Evolutionary conservation across 306 rosid species (phyloP), one percentile per base, ranked within the genome.

Genomic region (Casuarina equisetifolia): DNA sequence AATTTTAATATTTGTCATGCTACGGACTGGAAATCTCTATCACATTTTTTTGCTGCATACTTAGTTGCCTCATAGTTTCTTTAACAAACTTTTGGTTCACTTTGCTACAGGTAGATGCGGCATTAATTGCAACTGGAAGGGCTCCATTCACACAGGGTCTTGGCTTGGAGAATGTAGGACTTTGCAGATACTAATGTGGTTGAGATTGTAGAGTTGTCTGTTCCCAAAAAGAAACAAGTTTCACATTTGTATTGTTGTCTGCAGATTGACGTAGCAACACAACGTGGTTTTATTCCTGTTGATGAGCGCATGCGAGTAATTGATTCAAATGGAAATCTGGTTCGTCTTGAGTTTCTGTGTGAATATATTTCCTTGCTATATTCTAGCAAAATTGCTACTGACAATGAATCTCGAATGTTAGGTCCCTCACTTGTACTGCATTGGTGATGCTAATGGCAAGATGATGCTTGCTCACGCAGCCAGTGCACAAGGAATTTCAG

Each of bases 381-480:
- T 32, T 61, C 69, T 66, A 38, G 68, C 50, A 44, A 75, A 25
- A 35, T 74, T 68, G 85, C 79, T 69, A 50, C 76, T 82, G 74
- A 84, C 62, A 40, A 39, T 82, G 76, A 75, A 75, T 74, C 76
- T 80, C 76, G 78, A 78, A 79, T 76, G 57, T 42, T 77, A 95
- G 98, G 97, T 92, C 53, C 98, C 98, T 73, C 87, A 91, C 83
- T 82, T 92, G 25, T 92, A 74, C 83, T 95, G 98, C 87, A 92
- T 95, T 75, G 97, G 98, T 49, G 98, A 95, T 82, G 98, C 97
- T 69, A 92, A 95, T 76, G 96, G 97, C 75, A 92, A 95, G 88
- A 88, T 95, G 97, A 95, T 95, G 98, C 92, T 95, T 86, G 97
- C 98, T 79, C 97, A 95, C 88, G 97, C 97, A 72, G 97, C 96